Evolutionary conservation across 805 yeast species (phyloP).

Genomic region (Yarrowia deformans): DNA sequence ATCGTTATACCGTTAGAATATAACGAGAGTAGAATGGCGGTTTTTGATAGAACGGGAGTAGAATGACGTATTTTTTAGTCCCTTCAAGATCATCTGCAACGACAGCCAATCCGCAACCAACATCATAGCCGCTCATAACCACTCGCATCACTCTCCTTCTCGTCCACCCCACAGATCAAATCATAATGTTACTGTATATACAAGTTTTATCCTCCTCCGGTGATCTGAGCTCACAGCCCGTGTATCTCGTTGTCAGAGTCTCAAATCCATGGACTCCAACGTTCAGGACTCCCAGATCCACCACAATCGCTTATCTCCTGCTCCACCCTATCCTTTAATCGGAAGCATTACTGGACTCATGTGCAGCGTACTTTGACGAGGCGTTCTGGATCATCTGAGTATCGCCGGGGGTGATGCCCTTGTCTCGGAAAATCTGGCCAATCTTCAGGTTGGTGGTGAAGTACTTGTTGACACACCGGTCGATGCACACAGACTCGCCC

Average conservation of each 20-base stretch:
- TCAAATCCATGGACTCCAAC: too few species aligned
- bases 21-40: too few species aligned
- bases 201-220: slow-evolving; percentile 12
- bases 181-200: slow-evolving; percentile 32
- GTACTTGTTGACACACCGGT: slow-evolving; percentile 85
- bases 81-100: too few species aligned
- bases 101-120: too few species aligned
- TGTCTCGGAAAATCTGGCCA: slow-evolving; percentile 46
- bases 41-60: too few species aligned
- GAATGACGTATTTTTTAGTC: too few species aligned
- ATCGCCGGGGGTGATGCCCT: slow-evolving; percentile 40
- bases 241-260: too few species aligned
- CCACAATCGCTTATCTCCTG: too few species aligned
- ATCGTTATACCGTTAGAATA: too few species aligned
- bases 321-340: background rate
- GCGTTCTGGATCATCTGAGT: slow-evolving; percentile 39
- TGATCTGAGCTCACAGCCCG: too few species aligned
- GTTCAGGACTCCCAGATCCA: too few species aligned
- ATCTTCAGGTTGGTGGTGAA: slow-evolving; percentile 67
- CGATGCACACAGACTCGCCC: slow-evolving; percentile 83
- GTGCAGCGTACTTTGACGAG: background rate
- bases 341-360: background rate
- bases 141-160: background rate
- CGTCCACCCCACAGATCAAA: background rate
- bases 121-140: background rate